Base-by-base conservation (phyloP, 1,139 yeast genomes). In the Yamadazyma atlantica region DNA sequence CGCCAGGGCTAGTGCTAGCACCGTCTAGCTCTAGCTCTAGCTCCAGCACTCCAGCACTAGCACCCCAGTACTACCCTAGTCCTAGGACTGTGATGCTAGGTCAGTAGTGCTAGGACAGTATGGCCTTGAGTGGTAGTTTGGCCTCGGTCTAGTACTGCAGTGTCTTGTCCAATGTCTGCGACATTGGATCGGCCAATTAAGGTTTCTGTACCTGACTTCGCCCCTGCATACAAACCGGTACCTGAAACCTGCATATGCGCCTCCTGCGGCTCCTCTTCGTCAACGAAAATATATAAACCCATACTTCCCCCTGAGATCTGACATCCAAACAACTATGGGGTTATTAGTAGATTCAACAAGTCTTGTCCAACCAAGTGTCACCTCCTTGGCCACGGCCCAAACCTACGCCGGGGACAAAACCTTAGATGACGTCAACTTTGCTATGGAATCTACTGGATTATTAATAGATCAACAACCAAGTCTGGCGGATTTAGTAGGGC, bases 381-480 rank as follows among this genome's bases (percentile, higher is more conserved):
- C 44, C 4, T 35, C 36, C n/a, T 32, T 41, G 18, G 26, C 30
- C 10, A 16, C 21, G 21, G 12, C 26, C 11, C 26, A 4, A 23
- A 11, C 26, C 6, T 9, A 19, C 4, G 29, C 17, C 4, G 21
- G 21, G 7, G 30, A 28, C 12, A 15, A 28, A 14, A 28, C 30
- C 12, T n/a, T 26, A 4, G 30, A 4, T 14, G 12, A 28, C 4
- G n/a, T 28, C 16, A 24, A 29, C 18, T 7, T 18, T 4, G 32
- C 4, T 7, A 15, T 16, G 9, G 8, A 19, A 29, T 19, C 23
- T 19, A 19, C 25, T n/a, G 40, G 25, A 8, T 37, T 46, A 26
- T 37, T 48, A 13, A 40, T 46, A 2, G 51, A 48, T 28, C 19
- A 28, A 28, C 21, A 42, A n/a, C 30, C 39, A 16, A 18, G 24